Conservation (phyloP, 2,329 filamentous ascomycete genomes). For the Epichloe bromicola region DNA sequence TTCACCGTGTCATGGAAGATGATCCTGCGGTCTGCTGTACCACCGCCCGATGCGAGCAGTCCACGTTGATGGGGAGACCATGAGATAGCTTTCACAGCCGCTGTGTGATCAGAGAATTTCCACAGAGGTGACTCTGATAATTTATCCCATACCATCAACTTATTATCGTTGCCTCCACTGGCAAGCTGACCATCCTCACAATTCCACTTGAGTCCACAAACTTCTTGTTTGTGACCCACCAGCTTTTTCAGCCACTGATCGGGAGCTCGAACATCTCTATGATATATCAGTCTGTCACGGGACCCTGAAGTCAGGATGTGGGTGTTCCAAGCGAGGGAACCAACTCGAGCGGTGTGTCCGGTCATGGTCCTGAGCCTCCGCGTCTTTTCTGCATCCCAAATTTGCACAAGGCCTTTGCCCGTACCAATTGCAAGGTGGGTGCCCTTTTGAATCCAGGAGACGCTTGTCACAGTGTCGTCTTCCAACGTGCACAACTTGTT, state of each 20-base stretch:
- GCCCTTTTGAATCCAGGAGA: constrained; percentile 96
- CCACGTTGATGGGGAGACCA: constrained; percentile 96
- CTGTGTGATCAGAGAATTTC: constrained; percentile 90
- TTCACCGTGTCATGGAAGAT: constrained; percentile 95
- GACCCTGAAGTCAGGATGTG: constrained; percentile 95
- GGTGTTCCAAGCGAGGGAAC: constrained; percentile 92
- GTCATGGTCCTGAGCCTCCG: constrained; percentile 89
- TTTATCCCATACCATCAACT: constrained; percentile 97
- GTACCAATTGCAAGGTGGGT: constrained; percentile 94
- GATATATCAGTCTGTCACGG: constrained; percentile 83
- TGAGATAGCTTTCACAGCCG: constrained; percentile 92
- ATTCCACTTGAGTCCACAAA: constrained; percentile 95
- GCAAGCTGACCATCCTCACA: constrained; percentile 89
- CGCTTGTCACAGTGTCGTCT: constrained; percentile 90
- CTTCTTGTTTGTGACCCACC: constrained; percentile 92
- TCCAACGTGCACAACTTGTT: constrained; percentile 87
- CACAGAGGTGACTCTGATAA: constrained; percentile 82
- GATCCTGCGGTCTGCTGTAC: constrained; percentile 89
- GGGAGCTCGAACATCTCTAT: constrained; percentile 85
- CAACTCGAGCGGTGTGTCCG: constrained; percentile 84
- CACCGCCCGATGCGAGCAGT: constrained; percentile 86
- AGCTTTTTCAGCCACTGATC: constrained; percentile 82
- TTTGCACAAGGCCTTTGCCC: constrained; percentile 86
- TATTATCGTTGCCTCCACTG: constrained; percentile 96
- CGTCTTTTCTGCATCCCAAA: constrained; percentile 87